These are phyloP conservation scores for Naganishia onofrii DNA, from an alignment of 768 basidiomycete species.

Conservation along the genomic window DNA sequence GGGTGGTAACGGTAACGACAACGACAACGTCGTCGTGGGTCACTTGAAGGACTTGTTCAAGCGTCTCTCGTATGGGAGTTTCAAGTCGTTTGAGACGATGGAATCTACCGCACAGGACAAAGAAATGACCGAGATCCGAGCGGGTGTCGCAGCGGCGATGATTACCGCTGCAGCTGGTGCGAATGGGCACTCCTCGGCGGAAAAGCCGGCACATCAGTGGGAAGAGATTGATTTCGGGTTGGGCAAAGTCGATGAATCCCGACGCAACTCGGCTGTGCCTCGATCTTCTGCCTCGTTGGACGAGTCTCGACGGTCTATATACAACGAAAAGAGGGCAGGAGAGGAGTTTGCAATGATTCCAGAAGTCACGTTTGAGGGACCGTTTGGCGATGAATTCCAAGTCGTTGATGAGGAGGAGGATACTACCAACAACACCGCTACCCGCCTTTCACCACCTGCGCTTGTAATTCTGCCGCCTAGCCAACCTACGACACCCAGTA, in stretches of 20 bases:
- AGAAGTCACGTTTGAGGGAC: constrained; percentile 12
- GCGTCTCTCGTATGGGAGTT: constrained; percentile 23
- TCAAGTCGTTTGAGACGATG: constrained; percentile 23
- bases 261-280: constrained; percentile 30
- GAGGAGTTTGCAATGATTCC: neutral
- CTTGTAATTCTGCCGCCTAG: constrained; percentile 42
- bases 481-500: constrained; percentile 40
- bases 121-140: constrained; percentile 38
- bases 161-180: neutral
- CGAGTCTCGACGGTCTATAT: constrained; percentile 15
- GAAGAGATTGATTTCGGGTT: constrained; percentile 53
- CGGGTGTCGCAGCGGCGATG: constrained; percentile 1
- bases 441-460: constrained; percentile 27
- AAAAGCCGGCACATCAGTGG: constrained; percentile 40
- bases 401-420: constrained; percentile 8
- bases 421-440: neutral
- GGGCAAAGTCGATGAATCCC: constrained; percentile 46
- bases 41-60: constrained; percentile 35
- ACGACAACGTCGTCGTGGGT: neutral
- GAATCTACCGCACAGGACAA: constrained; percentile 23
- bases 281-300: constrained; percentile 17
- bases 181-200: neutral
- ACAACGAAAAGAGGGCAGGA: neutral
- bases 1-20: too few species aligned
- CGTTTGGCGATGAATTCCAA: constrained; percentile 20